Percentiles rank a stretch among this genome's conserved stretches.
phyloP scores from a whole-genome alignment of 441 rosid species.

The Pelargonium australe region DNA sequence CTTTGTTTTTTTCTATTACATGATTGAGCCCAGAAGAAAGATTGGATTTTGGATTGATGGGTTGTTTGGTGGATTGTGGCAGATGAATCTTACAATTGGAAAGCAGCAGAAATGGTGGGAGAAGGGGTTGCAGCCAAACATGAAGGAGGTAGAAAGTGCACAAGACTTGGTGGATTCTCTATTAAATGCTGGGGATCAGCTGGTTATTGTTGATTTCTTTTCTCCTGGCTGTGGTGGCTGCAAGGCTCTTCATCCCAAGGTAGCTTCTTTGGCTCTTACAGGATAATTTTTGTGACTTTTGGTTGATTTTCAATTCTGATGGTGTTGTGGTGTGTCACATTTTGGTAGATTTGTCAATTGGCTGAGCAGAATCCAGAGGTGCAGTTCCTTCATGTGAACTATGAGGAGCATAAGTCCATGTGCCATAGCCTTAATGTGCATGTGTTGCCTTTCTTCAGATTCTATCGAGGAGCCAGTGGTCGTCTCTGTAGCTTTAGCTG shows the following conservation, averaged over 20 bases:
- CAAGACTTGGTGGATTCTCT: conserved; percentile 78
- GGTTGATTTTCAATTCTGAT: not conserved
- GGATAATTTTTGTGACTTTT: not conserved
- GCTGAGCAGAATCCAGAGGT: conserved; percentile 77
- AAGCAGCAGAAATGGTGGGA: conserved; percentile 75
- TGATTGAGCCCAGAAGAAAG: not conserved
- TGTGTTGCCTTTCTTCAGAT: conserved; percentile 80
- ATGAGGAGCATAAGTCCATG: conserved; percentile 95
- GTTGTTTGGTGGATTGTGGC: not conserved
- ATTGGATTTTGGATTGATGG: not conserved
- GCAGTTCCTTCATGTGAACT: conserved; percentile 77
- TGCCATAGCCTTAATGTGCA: conserved; percentile 85
- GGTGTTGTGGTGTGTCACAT: not conserved
- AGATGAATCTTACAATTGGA: conserved; percentile 51
- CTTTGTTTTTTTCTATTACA: no score
- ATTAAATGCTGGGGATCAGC: conserved; percentile 62
- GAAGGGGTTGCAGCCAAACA: conserved; percentile 66
- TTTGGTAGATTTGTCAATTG: conserved; percentile 63
- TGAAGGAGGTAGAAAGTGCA: conserved; percentile 76
- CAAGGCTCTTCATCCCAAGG: conserved; percentile 96
- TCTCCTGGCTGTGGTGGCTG: conserved; percentile 98
- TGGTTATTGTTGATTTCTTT: conserved; percentile 78
- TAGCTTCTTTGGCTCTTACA: conserved; percentile 8
- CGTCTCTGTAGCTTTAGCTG: conserved; percentile 92
- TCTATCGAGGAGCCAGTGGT: conserved; percentile 80